Evolutionary conservation across 2,329 filamentous ascomycete genomes (phyloP), one percentile per base, ranked within the genome.

Genomic region (Zarea fungicola): DNA sequence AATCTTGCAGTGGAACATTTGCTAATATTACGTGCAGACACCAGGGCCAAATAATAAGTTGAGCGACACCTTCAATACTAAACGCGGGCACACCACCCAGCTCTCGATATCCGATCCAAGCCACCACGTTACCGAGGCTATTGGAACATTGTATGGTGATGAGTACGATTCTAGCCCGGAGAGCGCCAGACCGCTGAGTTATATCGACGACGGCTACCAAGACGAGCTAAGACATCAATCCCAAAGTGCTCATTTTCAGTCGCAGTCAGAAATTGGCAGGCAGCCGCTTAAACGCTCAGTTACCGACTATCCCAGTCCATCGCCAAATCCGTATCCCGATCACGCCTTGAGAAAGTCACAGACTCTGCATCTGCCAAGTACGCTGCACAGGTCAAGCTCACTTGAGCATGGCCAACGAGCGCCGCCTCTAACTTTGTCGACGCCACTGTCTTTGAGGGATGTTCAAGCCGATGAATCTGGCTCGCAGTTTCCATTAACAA

Each of bases 71-170:
- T 79, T 81, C 66, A 68, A 76, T 58, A 77, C 66, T 64, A 77
- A 77, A 65, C 78, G 78, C 61, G 78, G 78, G 56, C 78, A 81
- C 65, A 67, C 67, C 52, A 77, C 69, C 61, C 76, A 81, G 60
- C 70, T 81, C 43, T 83, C 79, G 49, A 82, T 95, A 65, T 93
- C 87, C 66, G 90, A 96, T 69, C 87, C 91, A 53, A 89, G 80
- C 70, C 89, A 96, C 70, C 91, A 96, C 79, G 89, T 96, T 64
- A 96, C 90, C 49, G 91, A 96, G 67, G 87, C 89, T 52, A 95
- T 96, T 67, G 89, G 89, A 45, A 90, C 90, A 60, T 80, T 95
- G 69, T 96, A 96, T 69, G 88, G 87, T 60, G 85, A 89, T 62
- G 80, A 82, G 61, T 81, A 84, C 57, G 80, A 88, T 57, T 80